Base-by-base conservation (phyloP, 208 protist genomes). In the Trypanosoma theileri region DNA sequence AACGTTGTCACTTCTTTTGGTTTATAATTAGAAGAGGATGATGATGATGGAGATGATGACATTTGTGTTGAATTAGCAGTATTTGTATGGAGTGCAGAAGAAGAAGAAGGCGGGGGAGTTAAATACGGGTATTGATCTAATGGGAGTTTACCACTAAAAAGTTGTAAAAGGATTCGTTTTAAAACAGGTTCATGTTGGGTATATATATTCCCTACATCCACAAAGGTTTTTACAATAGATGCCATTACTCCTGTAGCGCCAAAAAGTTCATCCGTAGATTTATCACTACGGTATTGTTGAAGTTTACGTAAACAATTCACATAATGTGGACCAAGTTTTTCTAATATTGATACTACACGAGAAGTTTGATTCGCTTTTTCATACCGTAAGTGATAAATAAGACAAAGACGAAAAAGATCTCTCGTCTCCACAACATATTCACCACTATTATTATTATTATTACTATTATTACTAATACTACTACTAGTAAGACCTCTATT, bases 181-280 rank as follows among this genome's bases (percentile, higher is more conserved):
- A 99, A 68, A 17, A 92, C 69, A 16, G 98, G 97, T 79, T 97
- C 85, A 77, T 99, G 98, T 81, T 99, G 95, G 1, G 97, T 99
- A 86, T 98, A 99, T 22, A 99, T 94, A 71, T 99, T 99, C n/a
- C 91, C 85, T 22, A 97, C 94, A 59, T 92, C 86, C 24, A 82
- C 81, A 71, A 93, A 86, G 11, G 79, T 93, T 71, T 81, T 88
- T 53, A 91, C 80, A 42, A 96, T 86, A 24, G 81, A 85, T 8
- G 89, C 81, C 79, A 97, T 85, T 11, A 96, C 90, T 54, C 94
- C 93, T 11, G 85, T 96, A 14, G 70, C 81, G 19, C 84, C 83
- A 63, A 95, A 95, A 45, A 98, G 92, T 10, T 96, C 75, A 41
- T 98, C 95, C 55, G 83, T 92, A 12, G 64, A 16, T 11, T 75